Base-by-base conservation (phyloP, 2,329 filamentous ascomycete species). In the Arachnomyces sp. region DNA sequence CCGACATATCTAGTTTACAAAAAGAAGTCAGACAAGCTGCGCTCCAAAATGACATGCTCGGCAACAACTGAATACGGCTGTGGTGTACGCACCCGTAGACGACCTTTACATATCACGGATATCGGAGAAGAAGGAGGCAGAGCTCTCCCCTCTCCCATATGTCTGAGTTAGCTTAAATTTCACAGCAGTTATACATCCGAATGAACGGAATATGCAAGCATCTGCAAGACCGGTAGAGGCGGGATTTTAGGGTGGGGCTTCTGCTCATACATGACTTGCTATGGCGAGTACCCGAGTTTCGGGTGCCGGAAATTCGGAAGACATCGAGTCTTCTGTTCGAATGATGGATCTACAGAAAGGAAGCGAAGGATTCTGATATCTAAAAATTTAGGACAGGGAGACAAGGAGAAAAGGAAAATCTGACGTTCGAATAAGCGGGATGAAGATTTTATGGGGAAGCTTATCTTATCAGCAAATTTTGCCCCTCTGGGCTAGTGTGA, bases 211-310 rank as follows among this genome's bases (percentile, higher is more conserved):
- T 38, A 47, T 37, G 47, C 30, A 30, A 34, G 39, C 33, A 32
- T 29, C 38, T 38, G 32, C 29, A 31, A 28, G 42, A 36, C 15
- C 28, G 43, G 34, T n/a, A 31, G 35, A 35, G 28, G 31, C 30
- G 9, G 13, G 25, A 36, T 5, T 30, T 43, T 39, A 42, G 39
- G 28, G 35, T 34, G 36, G 38, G 43, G 31, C 39, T 36, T 47
- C 42, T 42, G 44, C 46, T 65, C 82, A 66, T 82, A 95, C 89
- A 89, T 95, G 89, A 66, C 89, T 95, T 60, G 89, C 88, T 53
- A 95, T 77, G 43, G 89, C 88, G 58, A 95, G 74, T 46, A 95
- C 87, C 54, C 73, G 69, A 38, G 77, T 81, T 51, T 81, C 77
- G 16, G 77, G 76, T 36, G 79, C 66, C 40, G 65, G 53, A 34